A percentile compares a stretch with the other conserved stretches of the same genome.
Evolutionary conservation across 2,329 filamentous ascomycete species (phyloP).

Genomic region (Cladosporium sp.): DNA sequence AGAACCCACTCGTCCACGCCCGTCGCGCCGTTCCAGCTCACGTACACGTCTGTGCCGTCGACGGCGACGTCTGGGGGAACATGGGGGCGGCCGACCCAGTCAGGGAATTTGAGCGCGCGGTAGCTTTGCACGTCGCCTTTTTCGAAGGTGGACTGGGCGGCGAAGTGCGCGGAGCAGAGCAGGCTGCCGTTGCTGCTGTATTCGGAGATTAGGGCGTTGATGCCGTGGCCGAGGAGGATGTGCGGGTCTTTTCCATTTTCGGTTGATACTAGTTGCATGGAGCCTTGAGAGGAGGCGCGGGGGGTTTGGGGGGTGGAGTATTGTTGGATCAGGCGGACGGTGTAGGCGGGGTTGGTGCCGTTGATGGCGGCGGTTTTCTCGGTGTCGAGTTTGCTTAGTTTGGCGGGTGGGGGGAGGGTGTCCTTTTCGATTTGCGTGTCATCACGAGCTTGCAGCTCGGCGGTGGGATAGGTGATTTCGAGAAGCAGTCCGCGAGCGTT

Average conservation of each 20-base stretch:
- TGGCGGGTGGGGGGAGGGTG: background rate
- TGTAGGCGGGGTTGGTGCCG: constrained; percentile 26
- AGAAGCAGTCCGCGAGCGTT: constrained; percentile 30
- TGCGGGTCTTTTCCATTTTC: constrained; percentile 39
- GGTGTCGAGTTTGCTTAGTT: constrained; percentile 13
- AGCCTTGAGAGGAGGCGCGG: constrained; percentile 46
- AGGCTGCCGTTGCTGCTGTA: constrained; percentile 42
- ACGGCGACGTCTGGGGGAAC: constrained; percentile 30
- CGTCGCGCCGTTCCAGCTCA: constrained; percentile 50
- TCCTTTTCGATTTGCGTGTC: background rate
- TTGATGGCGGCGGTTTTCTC: constrained; percentile 26
- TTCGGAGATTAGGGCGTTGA: constrained; percentile 36
- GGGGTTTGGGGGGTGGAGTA: constrained; percentile 26
- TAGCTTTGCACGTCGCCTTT: constrained; percentile 46
- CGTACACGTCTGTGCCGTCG: constrained; percentile 38
- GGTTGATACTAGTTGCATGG: constrained; percentile 49
- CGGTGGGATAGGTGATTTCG: constrained; percentile 29
- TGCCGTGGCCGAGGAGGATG: constrained; percentile 53
- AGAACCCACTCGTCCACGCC: constrained; percentile 46
- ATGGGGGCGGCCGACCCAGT: constrained; percentile 42
- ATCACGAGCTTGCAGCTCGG: background rate
- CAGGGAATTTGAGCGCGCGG: constrained; percentile 45
- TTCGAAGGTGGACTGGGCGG: constrained; percentile 23
- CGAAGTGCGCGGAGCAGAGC: constrained; percentile 50
- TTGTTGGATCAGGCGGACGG: constrained; percentile 26